Evolutionary conservation across 495 filamentous ascomycete genomes (phyloP).

Genomic region (Daldinia decipiens): DNA sequence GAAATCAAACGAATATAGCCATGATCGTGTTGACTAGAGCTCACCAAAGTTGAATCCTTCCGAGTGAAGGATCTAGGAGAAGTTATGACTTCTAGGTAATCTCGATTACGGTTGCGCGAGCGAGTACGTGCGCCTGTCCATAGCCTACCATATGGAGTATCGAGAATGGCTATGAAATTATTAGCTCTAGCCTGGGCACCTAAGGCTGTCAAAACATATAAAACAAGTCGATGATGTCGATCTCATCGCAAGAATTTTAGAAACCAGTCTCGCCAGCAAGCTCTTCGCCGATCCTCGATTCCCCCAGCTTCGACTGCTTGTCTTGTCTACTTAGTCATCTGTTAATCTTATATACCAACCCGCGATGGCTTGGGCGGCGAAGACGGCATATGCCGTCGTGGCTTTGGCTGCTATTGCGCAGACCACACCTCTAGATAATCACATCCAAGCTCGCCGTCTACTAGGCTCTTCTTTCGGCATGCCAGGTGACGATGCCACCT

Average conservation of each 20-base stretch:
- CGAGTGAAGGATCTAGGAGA: constrained; percentile 1
- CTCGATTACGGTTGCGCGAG: not conserved
- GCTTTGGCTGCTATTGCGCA: constrained; percentile 2
- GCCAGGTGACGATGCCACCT: constrained; percentile 48
- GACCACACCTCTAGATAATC: not conserved
- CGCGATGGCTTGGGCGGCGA: not conserved
- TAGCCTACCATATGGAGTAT: not conserved
- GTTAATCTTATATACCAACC: not conserved
- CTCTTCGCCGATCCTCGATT: not conserved
- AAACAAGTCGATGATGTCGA: not conserved
- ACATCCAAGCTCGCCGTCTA: constrained; percentile 10
- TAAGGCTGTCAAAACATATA: not conserved
- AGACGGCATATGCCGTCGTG: not conserved
- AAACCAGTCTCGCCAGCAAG: not conserved
- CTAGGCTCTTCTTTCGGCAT: constrained; percentile 25
- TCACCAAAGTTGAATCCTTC: constrained; percentile 7
- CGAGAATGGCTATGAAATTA: not conserved
- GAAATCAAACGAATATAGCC: constrained; percentile 8
- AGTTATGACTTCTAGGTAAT: not conserved
- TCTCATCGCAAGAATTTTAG: not conserved
- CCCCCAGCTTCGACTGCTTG: not conserved
- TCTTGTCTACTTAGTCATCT: not conserved
- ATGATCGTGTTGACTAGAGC: constrained; percentile 2
- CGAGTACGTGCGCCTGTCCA: not conserved
- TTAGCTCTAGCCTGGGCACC: not conserved